A percentile compares a stretch with the other conserved stretches of the same genome.
Evolutionary conservation across 2,329 filamentous ascomycete genomes (phyloP).

Genomic region (Penicillium sp.): DNA sequence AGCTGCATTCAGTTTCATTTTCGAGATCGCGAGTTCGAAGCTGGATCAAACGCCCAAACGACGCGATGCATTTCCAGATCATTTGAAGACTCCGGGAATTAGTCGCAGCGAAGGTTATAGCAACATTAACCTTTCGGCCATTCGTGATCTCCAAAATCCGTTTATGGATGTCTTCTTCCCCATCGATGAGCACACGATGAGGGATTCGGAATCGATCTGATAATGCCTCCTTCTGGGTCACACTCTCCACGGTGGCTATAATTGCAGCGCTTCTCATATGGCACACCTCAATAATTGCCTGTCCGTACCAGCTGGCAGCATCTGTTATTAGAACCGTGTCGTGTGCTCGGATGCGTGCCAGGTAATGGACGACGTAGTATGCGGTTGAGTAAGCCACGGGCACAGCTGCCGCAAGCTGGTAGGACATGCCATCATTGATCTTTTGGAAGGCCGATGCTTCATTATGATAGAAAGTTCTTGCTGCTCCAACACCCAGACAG

Average conservation of each 20-base stretch:
- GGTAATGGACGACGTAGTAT: constrained; percentile 16
- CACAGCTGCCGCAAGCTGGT: constrained; percentile 22
- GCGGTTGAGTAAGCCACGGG: constrained; percentile 22
- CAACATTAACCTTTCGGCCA: constrained; percentile 10
- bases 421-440: constrained; percentile 16
- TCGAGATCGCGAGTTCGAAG: constrained; percentile 18
- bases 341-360: constrained; percentile 13
- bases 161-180: constrained; percentile 2
- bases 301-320: constrained; percentile 20
- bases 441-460: constrained; percentile 18
- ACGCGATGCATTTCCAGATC: constrained; percentile 20
- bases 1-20: not conserved
- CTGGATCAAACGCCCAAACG: constrained; percentile 31
- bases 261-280: constrained; percentile 2
- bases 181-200: constrained; percentile 12
- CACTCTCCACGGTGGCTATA: constrained; percentile 13
- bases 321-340: constrained; percentile 31
- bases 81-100: not conserved
- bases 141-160: constrained; percentile 3
- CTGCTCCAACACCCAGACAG: constrained; percentile 17
- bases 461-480: constrained; percentile 16
- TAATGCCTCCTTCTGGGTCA: constrained; percentile 8
- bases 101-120: constrained; percentile 10
- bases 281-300: constrained; percentile 22
- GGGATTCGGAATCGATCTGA: constrained; percentile 9